phyloP scores from a whole-genome alignment of 2,329 filamentous ascomycete species.

The Trichoderma arundinaceum region DNA sequence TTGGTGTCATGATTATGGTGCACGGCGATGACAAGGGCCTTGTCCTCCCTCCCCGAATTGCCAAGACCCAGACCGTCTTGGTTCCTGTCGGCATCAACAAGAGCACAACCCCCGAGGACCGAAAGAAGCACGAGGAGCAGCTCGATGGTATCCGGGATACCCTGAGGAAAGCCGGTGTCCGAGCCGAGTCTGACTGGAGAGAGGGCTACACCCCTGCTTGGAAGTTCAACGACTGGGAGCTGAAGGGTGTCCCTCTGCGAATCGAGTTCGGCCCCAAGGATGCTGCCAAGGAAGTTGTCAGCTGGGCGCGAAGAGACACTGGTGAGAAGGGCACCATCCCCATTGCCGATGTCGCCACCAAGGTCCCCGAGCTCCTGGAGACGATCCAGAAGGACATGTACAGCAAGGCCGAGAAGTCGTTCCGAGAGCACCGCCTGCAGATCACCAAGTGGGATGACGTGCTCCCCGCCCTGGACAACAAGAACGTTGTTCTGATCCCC shows the following conservation, averaged over 20 bases:
- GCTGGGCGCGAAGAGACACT: conserved; percentile 84
- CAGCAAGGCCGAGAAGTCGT: conserved; percentile 75
- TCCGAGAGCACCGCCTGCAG: conserved; percentile 78
- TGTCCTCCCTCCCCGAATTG: conserved; percentile 87
- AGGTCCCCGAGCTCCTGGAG: conserved; percentile 82
- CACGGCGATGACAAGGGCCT: conserved; percentile 96
- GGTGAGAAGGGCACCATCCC: conserved; percentile 81
- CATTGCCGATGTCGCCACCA: conserved; percentile 73
- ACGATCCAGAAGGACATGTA: conserved; percentile 87
- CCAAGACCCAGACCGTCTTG: conserved; percentile 83
- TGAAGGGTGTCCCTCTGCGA: conserved; percentile 91
- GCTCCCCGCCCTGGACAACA: conserved; percentile 83
- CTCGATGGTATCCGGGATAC: conserved; percentile 72
- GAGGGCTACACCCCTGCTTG: conserved; percentile 93
- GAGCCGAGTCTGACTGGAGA: conserved; percentile 80
- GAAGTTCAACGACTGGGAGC: conserved; percentile 99
- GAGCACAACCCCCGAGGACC: conserved; percentile 81
- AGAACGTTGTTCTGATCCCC: conserved; percentile 92
- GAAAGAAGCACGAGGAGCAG: conserved; percentile 75
- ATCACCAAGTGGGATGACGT: conserved; percentile 91
- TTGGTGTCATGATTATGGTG: conserved; percentile 99
- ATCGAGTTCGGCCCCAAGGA: conserved; percentile 97
- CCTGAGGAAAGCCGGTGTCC: conserved; percentile 75
- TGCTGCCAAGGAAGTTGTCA: conserved; percentile 81
- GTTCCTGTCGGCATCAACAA: conserved; percentile 93